These are phyloP conservation scores for Solanum gracilifrons DNA, from an alignment of 257 asterid genomes.

Conservation along the genomic window DNA sequence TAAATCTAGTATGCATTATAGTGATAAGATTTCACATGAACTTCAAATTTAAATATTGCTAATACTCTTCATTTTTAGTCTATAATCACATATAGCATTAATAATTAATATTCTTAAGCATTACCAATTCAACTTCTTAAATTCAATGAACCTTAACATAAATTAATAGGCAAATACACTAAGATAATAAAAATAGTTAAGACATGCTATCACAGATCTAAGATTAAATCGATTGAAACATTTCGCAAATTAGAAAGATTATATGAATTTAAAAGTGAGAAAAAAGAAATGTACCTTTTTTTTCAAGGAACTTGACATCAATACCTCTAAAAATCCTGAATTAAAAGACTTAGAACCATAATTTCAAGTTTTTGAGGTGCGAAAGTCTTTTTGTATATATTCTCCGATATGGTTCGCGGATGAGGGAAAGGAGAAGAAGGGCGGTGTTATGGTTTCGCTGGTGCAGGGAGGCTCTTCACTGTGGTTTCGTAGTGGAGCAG, in stretches of 20 bases:
- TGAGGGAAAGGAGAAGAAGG: background rate
- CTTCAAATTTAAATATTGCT: too few relatives aligned
- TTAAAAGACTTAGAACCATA: background rate
- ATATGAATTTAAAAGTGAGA: background rate
- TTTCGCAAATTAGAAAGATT: background rate
- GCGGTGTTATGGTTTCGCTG: background rate
- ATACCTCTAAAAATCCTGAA: background rate
- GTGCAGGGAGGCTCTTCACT: background rate
- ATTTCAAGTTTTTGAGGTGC: background rate
- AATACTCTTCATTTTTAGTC: too few relatives aligned
- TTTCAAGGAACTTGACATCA: background rate
- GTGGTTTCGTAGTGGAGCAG: background rate
- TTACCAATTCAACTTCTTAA: too few relatives aligned
- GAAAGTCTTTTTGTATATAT: background rate
- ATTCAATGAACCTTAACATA: too few relatives aligned
- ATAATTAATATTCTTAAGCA: too few relatives aligned
- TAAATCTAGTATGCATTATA: too few relatives aligned
- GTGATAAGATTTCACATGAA: too few relatives aligned
- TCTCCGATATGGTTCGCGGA: background rate
- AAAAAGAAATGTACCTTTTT: background rate
- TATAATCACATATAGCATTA: too few relatives aligned
- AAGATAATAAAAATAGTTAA: too few relatives aligned
- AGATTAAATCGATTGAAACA: too few relatives aligned
- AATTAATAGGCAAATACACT: too few relatives aligned
- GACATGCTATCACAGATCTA: background rate